Percentiles rank a stretch among this genome's conserved stretches.
Conservation (phyloP, 306 rosid species). For the Vicia faba region DNA sequence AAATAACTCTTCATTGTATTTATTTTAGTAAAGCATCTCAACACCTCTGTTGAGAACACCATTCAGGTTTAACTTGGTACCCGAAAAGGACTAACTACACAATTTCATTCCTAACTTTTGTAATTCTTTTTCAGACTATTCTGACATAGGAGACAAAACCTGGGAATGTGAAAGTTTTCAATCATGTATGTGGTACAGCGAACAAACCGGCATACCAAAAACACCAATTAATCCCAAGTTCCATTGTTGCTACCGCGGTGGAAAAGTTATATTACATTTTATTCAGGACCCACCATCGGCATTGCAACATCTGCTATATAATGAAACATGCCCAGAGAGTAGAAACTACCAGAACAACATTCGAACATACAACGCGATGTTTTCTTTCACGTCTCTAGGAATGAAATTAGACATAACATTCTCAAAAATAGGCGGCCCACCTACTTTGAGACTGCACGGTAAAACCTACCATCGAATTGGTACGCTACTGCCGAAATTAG, state of each 20-base stretch:
- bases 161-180: too few species aligned
- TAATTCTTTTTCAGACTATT: too few species aligned
- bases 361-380: not conserved
- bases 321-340: too few species aligned
- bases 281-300: not conserved
- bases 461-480: not conserved
- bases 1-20: too few species aligned
- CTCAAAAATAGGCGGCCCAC: not conserved
- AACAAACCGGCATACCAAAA: too few species aligned
- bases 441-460: not conserved
- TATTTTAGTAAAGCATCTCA: too few species aligned
- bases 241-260: not conserved
- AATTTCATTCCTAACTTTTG: too few species aligned
- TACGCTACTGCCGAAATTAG: not conserved
- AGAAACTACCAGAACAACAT: not conserved
- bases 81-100: too few species aligned
- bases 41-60: too few species aligned
- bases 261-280: not conserved
- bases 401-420: not conserved
- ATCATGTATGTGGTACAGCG: too few species aligned
- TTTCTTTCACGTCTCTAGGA: not conserved
- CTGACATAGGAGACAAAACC: too few species aligned
- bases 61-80: too few species aligned
- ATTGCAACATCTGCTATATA: not conserved
- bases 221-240: not conserved